Percentiles rank a stretch among this genome's conserved stretches.
phyloP scores from a whole-genome alignment of 164 flowering plant species.

The Brasenia schreberi region DNA sequence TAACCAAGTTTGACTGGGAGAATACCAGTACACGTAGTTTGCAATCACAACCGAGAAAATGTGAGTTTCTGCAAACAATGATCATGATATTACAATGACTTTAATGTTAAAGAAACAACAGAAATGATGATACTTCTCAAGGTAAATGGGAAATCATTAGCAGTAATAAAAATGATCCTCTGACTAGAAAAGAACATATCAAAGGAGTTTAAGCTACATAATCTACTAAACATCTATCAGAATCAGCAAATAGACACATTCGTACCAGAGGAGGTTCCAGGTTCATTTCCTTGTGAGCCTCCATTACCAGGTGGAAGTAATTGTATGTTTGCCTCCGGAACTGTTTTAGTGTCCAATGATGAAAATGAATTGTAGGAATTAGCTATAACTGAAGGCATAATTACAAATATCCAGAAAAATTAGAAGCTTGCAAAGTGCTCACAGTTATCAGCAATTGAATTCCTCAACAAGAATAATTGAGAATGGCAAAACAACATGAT shows the following conservation, averaged over 20 bases:
- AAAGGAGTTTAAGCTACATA: no score
- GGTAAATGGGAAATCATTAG: no score
- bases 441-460: not conserved
- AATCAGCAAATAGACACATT: not conserved
- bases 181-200: no score
- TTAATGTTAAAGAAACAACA: no score
- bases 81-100: no score
- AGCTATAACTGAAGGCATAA: not conserved
- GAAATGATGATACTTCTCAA: no score
- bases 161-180: no score
- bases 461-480: not conserved
- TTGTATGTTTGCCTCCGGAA: conserved; percentile 59
- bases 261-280: conserved; percentile 55
- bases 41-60: no score
- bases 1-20: no score
- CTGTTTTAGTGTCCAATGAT: conserved; percentile 26
- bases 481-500: not conserved
- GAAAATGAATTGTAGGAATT: not conserved
- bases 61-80: no score
- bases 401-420: not conserved
- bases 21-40: no score
- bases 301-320: conserved; percentile 65
- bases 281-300: conserved; percentile 32
- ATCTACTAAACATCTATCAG: no score
- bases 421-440: not conserved